phyloP scores from a whole-genome alignment of 2,329 filamentous ascomycete species.

The Nigrospora osmanthi region DNA sequence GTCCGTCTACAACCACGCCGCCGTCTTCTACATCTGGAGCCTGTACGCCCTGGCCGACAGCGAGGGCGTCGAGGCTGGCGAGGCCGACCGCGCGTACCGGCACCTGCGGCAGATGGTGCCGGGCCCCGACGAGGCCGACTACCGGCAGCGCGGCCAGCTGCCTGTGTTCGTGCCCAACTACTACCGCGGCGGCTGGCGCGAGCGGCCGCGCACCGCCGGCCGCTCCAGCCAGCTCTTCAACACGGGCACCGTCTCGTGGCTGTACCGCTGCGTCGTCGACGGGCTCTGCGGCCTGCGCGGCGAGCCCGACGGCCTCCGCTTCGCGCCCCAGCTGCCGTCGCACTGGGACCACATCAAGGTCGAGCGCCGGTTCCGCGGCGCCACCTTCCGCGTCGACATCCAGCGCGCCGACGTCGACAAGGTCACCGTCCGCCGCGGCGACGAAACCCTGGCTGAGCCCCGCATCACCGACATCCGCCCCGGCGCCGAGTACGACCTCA shows the following conservation, averaged over 20 bases:
- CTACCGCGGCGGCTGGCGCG: conserved; percentile 42
- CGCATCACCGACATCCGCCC: conserved; percentile 31
- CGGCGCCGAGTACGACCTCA: conserved; percentile 36
- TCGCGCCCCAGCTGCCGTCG: conserved; percentile 43
- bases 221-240: conserved; percentile 51
- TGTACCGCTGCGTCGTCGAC: conserved; percentile 46
- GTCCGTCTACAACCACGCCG: conserved; percentile 50
- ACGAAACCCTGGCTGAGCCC: conserved; percentile 26
- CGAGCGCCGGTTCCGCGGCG: conserved; percentile 40
- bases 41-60: conserved; percentile 30
- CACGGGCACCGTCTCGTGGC: conserved; percentile 50
- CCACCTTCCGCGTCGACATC: conserved; percentile 38
- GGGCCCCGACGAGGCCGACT: conserved; percentile 41
- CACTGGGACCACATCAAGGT: conserved; percentile 39
- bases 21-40: conserved; percentile 45
- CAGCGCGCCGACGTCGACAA: conserved; percentile 29
- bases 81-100: conserved; percentile 39
- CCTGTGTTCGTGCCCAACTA: conserved; percentile 53
- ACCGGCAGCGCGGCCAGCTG: conserved; percentile 44
- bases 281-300: conserved; percentile 46
- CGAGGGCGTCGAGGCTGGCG: neutral
- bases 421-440: conserved; percentile 30
- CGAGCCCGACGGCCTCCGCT: conserved; percentile 33
- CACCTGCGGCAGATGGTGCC: conserved; percentile 45
- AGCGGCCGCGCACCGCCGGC: conserved; percentile 43